Percentiles rank a stretch among this genome's conserved stretches.
These are phyloP conservation scores for Ophiocordyceps camponoti-saundersi DNA, from an alignment of 2,329 filamentous ascomycete species.

Conservation along the genomic window DNA sequence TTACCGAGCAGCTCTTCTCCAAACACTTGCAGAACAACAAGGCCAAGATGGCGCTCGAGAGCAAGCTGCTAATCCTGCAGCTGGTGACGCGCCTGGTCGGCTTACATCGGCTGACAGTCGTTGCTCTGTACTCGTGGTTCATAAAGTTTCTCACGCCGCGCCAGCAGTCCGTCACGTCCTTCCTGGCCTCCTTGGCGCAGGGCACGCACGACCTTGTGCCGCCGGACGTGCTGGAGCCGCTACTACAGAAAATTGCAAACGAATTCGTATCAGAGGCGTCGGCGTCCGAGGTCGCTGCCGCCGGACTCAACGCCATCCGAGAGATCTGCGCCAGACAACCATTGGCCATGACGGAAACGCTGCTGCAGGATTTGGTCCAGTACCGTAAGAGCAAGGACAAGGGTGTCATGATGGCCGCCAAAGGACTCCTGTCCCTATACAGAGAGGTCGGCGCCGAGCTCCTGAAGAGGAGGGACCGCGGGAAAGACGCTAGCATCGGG, in stretches of 20 bases:
- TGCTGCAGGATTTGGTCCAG: constrained; percentile 90
- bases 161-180: constrained; percentile 81
- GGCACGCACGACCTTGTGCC: constrained; percentile 82
- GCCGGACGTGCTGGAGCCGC: constrained; percentile 76
- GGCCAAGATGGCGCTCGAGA: constrained; percentile 70
- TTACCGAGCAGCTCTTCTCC: constrained; percentile 75
- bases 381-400: constrained; percentile 98
- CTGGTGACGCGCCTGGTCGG: constrained; percentile 83
- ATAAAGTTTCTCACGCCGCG: constrained; percentile 79
- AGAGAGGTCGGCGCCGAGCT: constrained; percentile 81
- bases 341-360: constrained; percentile 85
- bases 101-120: constrained; percentile 77
- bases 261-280: constrained; percentile 95
- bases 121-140: constrained; percentile 91
- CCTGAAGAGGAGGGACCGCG: constrained; percentile 75
- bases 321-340: constrained; percentile 89
- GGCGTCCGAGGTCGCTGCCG: constrained; percentile 76
- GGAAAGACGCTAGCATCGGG: constrained; percentile 77
- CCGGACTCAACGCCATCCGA: constrained; percentile 84
- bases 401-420: constrained; percentile 96
- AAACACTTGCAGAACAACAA: constrained; percentile 84
- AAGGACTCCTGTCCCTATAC: constrained; percentile 79
- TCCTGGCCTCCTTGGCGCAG: constrained; percentile 83
- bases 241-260: constrained; percentile 91
- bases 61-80: constrained; percentile 78